These are phyloP conservation scores for Cnidoscolus chayamansa DNA, from an alignment of 441 rosid genomes.

Conservation along the genomic window DNA sequence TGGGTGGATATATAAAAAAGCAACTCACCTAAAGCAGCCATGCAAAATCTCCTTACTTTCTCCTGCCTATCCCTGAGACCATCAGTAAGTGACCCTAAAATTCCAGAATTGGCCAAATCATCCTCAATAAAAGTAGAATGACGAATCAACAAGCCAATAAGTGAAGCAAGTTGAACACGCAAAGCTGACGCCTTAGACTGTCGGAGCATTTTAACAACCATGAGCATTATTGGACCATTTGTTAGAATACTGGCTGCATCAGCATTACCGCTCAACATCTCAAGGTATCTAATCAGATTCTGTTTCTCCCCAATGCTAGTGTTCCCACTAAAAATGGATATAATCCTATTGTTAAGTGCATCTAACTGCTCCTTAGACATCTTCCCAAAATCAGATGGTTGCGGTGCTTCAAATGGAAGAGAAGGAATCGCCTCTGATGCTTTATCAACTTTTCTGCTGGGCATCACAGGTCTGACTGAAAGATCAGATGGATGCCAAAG, in stretches of 20 bases:
- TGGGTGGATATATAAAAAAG: slow-evolving; percentile 92
- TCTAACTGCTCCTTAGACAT: slow-evolving; percentile 78
- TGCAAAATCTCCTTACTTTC: slow-evolving; percentile 86
- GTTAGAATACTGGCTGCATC: slow-evolving; percentile 87
- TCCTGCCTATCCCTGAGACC: slow-evolving; percentile 96
- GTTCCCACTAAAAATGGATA: slow-evolving; percentile 61
- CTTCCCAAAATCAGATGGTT: slow-evolving; percentile 70
- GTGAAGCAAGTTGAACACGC: slow-evolving; percentile 88
- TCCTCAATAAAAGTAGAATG: slow-evolving; percentile 83
- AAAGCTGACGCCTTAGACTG: slow-evolving; percentile 77
- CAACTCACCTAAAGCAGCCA: slow-evolving; percentile 98
- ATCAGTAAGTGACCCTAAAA: slow-evolving; percentile 77
- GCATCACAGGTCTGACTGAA: slow-evolving; percentile 96
- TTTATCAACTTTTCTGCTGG: slow-evolving; percentile 85
- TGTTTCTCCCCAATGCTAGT: slow-evolving; percentile 79
- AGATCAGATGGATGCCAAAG: slow-evolving; percentile 96
- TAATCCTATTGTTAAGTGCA: slow-evolving; percentile 50
- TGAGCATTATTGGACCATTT: slow-evolving; percentile 86
- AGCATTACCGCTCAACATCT: slow-evolving; percentile 76
- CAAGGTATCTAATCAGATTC: slow-evolving; percentile 81
- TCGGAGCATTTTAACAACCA: slow-evolving; percentile 87
- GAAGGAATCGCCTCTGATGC: slow-evolving; percentile 54
- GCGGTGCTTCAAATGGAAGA: slow-evolving; percentile 71
- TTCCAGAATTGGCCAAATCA: slow-evolving; percentile 86
- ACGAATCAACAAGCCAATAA: slow-evolving; percentile 87